A percentile compares a stretch with the other conserved stretches of the same genome.
Conservation (phyloP, 148 eudicot species). For the Rheum nobile region DNA sequence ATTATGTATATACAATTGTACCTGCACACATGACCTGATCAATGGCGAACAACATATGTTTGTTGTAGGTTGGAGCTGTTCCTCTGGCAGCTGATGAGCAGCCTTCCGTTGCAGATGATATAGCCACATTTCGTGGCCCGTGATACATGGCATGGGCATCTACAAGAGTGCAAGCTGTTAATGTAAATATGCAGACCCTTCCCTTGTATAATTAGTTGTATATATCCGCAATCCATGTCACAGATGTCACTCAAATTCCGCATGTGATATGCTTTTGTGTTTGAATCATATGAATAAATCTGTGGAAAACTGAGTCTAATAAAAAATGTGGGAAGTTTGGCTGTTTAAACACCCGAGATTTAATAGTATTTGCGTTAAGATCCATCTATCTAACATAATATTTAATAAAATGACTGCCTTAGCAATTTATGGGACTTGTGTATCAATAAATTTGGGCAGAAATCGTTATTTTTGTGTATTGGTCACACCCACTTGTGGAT, state of each 20-base stretch:
- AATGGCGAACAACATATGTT: background rate
- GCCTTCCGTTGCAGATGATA: conserved; percentile 21
- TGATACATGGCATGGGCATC: conserved; percentile 4
- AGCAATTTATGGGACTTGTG: too few species aligned
- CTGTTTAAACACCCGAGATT: background rate
- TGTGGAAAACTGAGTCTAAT: background rate
- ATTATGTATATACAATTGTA: background rate
- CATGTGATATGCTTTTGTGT: background rate
- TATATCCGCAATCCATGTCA: background rate
- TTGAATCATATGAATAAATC: background rate
- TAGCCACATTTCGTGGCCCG: conserved; percentile 27
- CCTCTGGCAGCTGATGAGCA: conserved; percentile 53
- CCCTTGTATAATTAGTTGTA: background rate
- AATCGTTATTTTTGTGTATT: too few species aligned
- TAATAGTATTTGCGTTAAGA: too few species aligned
- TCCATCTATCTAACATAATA: too few species aligned
- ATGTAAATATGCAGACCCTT: background rate
- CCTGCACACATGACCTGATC: background rate
- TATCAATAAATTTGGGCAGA: too few species aligned
- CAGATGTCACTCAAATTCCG: background rate
- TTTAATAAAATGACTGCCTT: too few species aligned
- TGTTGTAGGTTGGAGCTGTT: conserved; percentile 52
- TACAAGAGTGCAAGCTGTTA: background rate
- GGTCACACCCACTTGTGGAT: too few species aligned
- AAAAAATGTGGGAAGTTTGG: background rate